phyloP scores from a whole-genome alignment of 2,329 filamentous ascomycete genomes.

The Fusarium cicatricum region DNA sequence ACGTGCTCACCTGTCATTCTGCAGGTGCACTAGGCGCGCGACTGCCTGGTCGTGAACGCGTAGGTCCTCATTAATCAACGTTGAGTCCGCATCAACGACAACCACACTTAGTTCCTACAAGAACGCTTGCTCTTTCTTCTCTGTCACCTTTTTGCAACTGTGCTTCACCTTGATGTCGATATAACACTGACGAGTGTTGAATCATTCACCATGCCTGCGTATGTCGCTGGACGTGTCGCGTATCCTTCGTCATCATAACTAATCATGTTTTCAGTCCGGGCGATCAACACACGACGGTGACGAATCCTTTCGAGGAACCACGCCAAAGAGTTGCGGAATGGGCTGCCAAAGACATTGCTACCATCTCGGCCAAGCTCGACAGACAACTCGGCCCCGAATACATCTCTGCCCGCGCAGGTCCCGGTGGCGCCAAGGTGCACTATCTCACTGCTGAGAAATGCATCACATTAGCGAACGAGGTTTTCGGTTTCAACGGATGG shows the following conservation, averaged over 20 bases:
- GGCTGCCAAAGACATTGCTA: slow-evolving; percentile 90
- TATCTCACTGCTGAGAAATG: slow-evolving; percentile 97
- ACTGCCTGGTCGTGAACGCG: slow-evolving; percentile 39
- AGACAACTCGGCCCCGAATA: slow-evolving; percentile 97
- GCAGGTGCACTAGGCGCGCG: slow-evolving; percentile 25
- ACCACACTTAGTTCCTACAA: neutral
- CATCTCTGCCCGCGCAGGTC: slow-evolving; percentile 85
- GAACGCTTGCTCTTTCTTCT: neutral
- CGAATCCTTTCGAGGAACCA: slow-evolving; percentile 84
- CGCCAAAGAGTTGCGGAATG: slow-evolving; percentile 77
- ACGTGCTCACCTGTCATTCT: slow-evolving; percentile 45
- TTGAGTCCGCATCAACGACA: slow-evolving; percentile 9
- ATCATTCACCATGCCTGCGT: slow-evolving; percentile 55
- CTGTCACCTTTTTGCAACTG: neutral
- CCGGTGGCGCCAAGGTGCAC: slow-evolving; percentile 85
- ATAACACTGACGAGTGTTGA: slow-evolving; percentile 21
- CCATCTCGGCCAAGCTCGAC: slow-evolving; percentile 84
- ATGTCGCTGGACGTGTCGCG: slow-evolving; percentile 38
- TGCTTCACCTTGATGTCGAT: slow-evolving; percentile 35
- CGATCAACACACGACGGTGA: slow-evolving; percentile 66
- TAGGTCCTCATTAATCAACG: slow-evolving; percentile 26
- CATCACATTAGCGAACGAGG: slow-evolving; percentile 92
- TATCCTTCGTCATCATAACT: slow-evolving; percentile 12
- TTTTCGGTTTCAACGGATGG: slow-evolving; percentile 98
- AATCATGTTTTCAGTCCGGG: slow-evolving; percentile 62